Percentiles rank a stretch among this genome's conserved stretches.
Conservation (phyloP, 176 grass and related monocot species). For the Oryza meridionalis region DNA sequence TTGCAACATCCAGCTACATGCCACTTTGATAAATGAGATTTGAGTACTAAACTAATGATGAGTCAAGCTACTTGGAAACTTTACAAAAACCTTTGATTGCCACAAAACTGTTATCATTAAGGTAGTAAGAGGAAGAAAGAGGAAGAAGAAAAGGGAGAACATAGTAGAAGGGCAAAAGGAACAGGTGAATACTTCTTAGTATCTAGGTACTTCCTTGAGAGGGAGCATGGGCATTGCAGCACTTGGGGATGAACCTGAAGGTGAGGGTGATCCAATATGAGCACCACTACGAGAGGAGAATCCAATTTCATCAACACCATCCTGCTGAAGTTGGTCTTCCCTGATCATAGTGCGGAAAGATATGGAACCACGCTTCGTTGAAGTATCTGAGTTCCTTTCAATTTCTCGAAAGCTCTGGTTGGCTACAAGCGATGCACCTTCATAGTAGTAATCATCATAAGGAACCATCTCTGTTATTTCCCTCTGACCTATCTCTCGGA, state of each 20-base stretch:
- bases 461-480: constrained; percentile 71
- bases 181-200: constrained; percentile 65
- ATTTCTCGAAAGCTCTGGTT: constrained; percentile 73
- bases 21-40: constrained; percentile 56
- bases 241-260: constrained; percentile 57
- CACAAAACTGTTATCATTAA: constrained; percentile 99
- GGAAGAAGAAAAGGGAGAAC: constrained; percentile 36
- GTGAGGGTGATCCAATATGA: constrained; percentile 62
- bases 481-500: constrained; percentile 51
- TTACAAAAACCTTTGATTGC: constrained; percentile 97
- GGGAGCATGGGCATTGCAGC: constrained; percentile 75
- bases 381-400: constrained; percentile 71
- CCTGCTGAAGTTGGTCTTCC: constrained; percentile 62
- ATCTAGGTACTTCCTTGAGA: constrained; percentile 76
- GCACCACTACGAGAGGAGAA: constrained; percentile 48
- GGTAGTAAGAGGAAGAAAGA: constrained; percentile 52
- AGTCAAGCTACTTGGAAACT: constrained; percentile 67
- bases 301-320: constrained; percentile 47
- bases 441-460: constrained; percentile 94
- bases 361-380: constrained; percentile 72
- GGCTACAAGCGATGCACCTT: constrained; percentile 63
- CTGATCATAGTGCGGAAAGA: constrained; percentile 79
- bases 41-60: constrained; percentile 52
- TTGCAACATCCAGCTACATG: constrained; percentile 63
- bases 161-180: constrained; percentile 50